Evolutionary conservation across 2,329 filamentous ascomycete genomes (phyloP), one percentile per base, ranked within the genome.

Genomic region (Botrytis porri): DNA sequence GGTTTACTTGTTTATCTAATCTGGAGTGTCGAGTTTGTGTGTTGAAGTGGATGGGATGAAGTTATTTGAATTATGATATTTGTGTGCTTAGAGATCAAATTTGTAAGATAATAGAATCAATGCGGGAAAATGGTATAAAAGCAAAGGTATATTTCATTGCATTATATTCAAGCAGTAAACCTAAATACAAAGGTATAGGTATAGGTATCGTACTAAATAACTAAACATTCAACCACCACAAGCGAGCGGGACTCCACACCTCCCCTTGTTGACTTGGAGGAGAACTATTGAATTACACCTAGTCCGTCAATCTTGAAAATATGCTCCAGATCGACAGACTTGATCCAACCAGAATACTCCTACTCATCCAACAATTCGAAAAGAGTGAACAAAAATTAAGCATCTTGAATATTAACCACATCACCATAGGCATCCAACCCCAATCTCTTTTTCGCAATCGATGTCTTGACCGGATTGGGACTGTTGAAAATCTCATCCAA

Each of bases 401-500:
- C 59, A 25, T 74, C 61, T 54, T 73, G 61, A 45, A 74, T 74
- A 70, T 74, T 73, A 45, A 76, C 73, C 54, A 76, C 70, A 20
- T 76, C 74, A 41, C 73, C 73, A 65, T 75, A 71, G 3, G 70
- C 70, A 71, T 75, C 75, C 20, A 85, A 76, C 4, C 78, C 81
- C 25, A 85, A 74, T 62, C 80, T 81, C 79, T 84, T 84, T 77
- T 82, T 84, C 75, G 81, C 75, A 18, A 82, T 79, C 29, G 84
- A 86, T 16, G 82, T 81, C 78, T 85, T 85, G 78, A 85, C 83
- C n/a, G 84, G 84, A 74, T 83, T 84, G 67, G 81, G 79, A 29
- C 82, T 81, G 2, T 80, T 78, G 77, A 85, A 85, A 74, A 88
- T 87, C 63, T 84, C 83, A 71, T 87, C 85, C 73, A 88, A 80